A percentile compares a stretch with the other conserved stretches of the same genome.
phyloP scores from a whole-genome alignment of 148 eudicot species.

The Persicaria tinctoria region DNA sequence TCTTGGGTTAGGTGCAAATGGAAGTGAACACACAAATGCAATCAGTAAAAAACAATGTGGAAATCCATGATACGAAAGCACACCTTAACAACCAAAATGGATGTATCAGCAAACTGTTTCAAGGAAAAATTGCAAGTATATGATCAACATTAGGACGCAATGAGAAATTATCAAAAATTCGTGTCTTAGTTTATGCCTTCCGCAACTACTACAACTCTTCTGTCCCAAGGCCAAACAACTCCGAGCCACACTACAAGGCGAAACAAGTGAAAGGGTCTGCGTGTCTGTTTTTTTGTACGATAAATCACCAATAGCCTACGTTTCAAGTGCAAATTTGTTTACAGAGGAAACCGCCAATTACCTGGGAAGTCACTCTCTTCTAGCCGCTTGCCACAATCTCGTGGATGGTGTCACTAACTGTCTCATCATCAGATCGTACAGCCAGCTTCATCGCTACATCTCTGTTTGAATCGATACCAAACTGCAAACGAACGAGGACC shows the following conservation, averaged over 20 bases:
- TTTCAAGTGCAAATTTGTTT: neutral
- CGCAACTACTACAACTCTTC: neutral
- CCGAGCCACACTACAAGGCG: too few relatives aligned
- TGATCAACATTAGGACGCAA: neutral
- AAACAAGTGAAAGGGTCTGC: neutral
- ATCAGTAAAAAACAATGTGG: neutral
- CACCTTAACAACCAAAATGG: neutral
- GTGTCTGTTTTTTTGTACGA: constrained; percentile 4
- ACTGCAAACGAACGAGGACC: constrained; percentile 80
- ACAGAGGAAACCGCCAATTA: neutral
- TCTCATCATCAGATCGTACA: constrained; percentile 87
- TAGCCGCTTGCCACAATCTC: constrained; percentile 95
- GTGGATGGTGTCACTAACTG: constrained; percentile 83
- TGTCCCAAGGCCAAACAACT: constrained; percentile 6
- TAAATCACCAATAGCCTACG: neutral
- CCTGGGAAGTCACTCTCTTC: neutral
- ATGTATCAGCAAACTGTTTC: constrained; percentile 1
- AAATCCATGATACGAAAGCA: neutral
- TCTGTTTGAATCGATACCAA: constrained; percentile 68
- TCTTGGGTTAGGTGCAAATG: too few relatives aligned
- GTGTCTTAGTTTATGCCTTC: neutral
- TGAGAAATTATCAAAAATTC: constrained; percentile 3
- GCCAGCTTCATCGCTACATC: constrained; percentile 97
- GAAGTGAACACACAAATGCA: too few relatives aligned
- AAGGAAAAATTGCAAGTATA: constrained; percentile 1